Evolutionary conservation across 345 rosid species (phyloP).

Genomic region (Aegle marmelos): DNA sequence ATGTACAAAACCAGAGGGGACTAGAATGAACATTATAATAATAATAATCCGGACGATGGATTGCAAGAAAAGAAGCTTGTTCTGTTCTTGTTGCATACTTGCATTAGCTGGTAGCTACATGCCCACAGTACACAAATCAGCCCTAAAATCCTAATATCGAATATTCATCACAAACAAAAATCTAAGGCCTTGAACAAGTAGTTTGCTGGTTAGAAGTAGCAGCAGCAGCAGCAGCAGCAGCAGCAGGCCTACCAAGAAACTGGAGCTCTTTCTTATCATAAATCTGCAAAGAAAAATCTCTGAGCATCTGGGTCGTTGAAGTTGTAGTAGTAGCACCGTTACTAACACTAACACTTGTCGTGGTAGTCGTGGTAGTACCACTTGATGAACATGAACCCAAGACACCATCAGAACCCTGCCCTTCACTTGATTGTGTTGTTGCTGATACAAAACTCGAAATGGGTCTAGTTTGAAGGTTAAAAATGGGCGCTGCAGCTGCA

Average conservation of each 20-base stretch:
- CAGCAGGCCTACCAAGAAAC: conserved; percentile 40
- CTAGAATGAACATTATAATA: no score
- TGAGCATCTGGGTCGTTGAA: conserved; percentile 32
- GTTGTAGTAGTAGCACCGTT: not conserved
- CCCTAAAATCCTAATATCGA: not conserved
- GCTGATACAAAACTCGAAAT: conserved; percentile 39
- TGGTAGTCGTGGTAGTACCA: not conserved
- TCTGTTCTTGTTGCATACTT: not conserved
- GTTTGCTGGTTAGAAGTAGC: conserved; percentile 28
- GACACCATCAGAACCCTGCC: conserved; percentile 5
- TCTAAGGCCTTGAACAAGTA: conserved; percentile 28
- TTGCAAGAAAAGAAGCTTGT: not conserved
- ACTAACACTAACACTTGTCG: not conserved
- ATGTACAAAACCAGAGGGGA: no score
- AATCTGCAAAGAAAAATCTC: conserved; percentile 66
- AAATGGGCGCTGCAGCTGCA: conserved; percentile 41
- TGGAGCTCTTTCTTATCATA: conserved; percentile 68
- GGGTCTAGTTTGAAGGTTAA: conserved; percentile 38
- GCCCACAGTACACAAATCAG: not conserved
- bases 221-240: conserved; percentile 21
- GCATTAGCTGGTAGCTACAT: not conserved
- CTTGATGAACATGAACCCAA: conserved; percentile 26
- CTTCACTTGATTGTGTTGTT: conserved; percentile 20
- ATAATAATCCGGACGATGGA: not conserved
- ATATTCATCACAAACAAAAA: not conserved